phyloP scores from a whole-genome alignment of 2,329 filamentous ascomycete genomes.

The Paraconiothyrium sp. region DNA sequence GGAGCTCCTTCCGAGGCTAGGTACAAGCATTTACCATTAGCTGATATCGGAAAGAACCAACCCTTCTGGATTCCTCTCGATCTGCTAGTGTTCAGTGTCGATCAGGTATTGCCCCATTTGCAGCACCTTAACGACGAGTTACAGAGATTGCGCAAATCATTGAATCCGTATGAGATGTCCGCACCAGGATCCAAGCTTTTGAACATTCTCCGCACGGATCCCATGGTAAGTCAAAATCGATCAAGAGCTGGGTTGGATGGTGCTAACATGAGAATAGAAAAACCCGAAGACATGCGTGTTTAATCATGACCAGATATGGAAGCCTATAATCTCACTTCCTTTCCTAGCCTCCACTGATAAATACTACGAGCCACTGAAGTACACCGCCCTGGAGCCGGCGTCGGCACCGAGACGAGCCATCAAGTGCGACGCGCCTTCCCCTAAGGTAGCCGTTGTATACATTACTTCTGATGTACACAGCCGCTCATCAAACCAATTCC shows the following conservation, averaged over 20 bases:
- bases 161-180: background rate
- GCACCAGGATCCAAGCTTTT: background rate
- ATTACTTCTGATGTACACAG: background rate
- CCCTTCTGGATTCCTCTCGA: constrained; percentile 16
- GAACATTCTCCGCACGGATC: background rate
- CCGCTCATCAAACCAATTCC: background rate
- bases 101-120: constrained; percentile 1
- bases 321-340: background rate
- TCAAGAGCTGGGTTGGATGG: too few relatives aligned
- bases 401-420: background rate
- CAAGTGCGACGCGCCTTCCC: background rate
- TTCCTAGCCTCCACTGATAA: background rate
- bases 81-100: background rate
- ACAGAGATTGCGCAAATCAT: background rate
- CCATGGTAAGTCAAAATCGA: too few relatives aligned
- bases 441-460: background rate
- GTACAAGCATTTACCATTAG: background rate
- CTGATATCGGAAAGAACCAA: constrained; percentile 6
- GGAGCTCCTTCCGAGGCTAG: background rate
- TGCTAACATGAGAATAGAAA: too few relatives aligned
- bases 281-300: too few relatives aligned
- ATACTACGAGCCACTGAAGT: background rate
- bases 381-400: background rate
- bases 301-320: too few relatives aligned
- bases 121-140: background rate